Conservation (phyloP, 73 alveolate species). For the Paramecium pentaurelia region DNA sequence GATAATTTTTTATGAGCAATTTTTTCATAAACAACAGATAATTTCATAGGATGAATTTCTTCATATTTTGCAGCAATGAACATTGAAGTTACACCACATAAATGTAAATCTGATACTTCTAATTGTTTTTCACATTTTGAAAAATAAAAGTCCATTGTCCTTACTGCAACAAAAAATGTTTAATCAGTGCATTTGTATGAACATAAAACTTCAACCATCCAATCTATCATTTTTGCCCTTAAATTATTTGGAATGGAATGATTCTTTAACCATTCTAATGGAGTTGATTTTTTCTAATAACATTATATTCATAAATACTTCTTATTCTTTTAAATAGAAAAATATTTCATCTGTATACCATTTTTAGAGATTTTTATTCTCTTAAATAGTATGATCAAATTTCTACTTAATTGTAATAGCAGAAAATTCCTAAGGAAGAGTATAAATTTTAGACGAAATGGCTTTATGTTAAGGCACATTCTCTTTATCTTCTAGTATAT, state of each 20-base stretch:
- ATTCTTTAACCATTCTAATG: slow-evolving; percentile 5
- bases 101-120: slow-evolving; percentile 66
- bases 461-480: slow-evolving; percentile 8
- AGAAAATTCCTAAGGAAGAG: not conserved
- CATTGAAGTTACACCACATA: slow-evolving; percentile 80
- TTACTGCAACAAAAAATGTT: slow-evolving; percentile 86
- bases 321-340: not conserved
- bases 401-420: not conserved
- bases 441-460: not conserved
- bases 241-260: slow-evolving; percentile 68
- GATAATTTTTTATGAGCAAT: slow-evolving; percentile 55
- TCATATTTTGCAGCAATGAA: slow-evolving; percentile 92
- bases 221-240: slow-evolving; percentile 93
- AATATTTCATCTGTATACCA: not conserved
- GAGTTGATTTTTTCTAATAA: not conserved
- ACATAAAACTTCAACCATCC: slow-evolving; percentile 94
- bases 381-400: not conserved
- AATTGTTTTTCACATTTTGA: slow-evolving; percentile 49
- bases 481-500: slow-evolving; percentile 9
- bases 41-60: slow-evolving; percentile 90
- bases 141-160: slow-evolving; percentile 79
- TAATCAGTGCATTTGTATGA: slow-evolving; percentile 75
- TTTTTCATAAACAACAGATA: slow-evolving; percentile 59
- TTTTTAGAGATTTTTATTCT: not conserved
- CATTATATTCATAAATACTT: not conserved